Base-by-base conservation (phyloP, 2,329 filamentous ascomycete species). In the Colletotrichum simmondsii region DNA sequence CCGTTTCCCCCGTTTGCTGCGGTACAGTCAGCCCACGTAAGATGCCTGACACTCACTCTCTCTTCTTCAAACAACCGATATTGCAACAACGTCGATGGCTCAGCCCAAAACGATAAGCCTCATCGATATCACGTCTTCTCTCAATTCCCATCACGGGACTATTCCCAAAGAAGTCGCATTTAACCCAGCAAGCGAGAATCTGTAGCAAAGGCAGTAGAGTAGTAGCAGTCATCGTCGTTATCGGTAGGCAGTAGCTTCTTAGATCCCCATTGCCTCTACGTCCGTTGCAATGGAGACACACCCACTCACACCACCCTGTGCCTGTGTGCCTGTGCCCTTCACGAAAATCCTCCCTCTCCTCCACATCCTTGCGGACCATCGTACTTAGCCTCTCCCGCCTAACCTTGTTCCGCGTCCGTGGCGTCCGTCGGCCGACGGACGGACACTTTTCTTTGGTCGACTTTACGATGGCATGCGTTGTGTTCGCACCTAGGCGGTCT, bases 351-450 rank as follows among this genome's bases (percentile, higher is more conserved):
- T 35, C 24, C 59, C 42, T 61, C n/a, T 54, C 24, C n/a, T 65
- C 46, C 46, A 22, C 49, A 37, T n/a, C 32, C 26, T 12, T 35
- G 11, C 37, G 37, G 37, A 42, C 37, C 37, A 42, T 42, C 37
- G 42, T 5, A n/a, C 19, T 22, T 49, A 49, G 42, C 42, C 32
- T 58, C 70, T 58, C 66, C 66, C 60, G 65, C 60, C 54, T 64
- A 69, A 72, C 65, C 70, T 62, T 58, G 57, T 72, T 69, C 60
- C 52, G 16, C 61, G 35, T 53, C 24, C 61, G 65, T 61, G 61
- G 70, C 70, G 65, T 52, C 52, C 56, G 49, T 65, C 63, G 73
- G 46, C 61, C 61, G 70, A 66, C 62, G 53, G 70, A 66, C 70
- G 65, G 61, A 56, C 61, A 24, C 59, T 57, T 46, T 56, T 59